Percentiles rank a stretch among this genome's conserved stretches.
Evolutionary conservation across 2,329 filamentous ascomycete genomes (phyloP).

Genomic region (Colletotrichum brevisporum): DNA sequence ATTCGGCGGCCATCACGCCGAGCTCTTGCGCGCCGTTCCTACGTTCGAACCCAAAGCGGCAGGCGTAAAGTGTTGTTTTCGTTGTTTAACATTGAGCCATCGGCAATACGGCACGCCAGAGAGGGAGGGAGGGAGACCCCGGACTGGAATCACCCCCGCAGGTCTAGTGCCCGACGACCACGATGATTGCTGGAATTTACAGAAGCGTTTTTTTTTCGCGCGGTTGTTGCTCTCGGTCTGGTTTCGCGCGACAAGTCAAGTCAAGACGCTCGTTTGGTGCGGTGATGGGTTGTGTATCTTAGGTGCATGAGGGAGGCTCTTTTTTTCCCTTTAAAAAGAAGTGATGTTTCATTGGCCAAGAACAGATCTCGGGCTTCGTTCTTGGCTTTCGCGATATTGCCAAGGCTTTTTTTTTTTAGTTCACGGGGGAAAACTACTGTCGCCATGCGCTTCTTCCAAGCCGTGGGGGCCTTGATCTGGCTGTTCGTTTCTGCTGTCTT

Average conservation of each 20-base stretch:
- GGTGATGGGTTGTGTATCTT: no score
- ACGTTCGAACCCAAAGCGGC: not conserved
- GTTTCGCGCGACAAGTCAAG: constrained; percentile 22
- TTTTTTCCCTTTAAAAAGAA: constrained; percentile 2
- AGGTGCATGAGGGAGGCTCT: not conserved
- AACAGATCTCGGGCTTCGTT: not conserved
- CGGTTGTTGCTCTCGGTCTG: constrained; percentile 24
- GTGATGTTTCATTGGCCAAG: not conserved
- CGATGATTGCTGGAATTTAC: constrained; percentile 34
- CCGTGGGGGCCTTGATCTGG: constrained; percentile 22
- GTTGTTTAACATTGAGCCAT: not conserved
- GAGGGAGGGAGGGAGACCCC: no score
- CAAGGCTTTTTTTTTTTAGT: not conserved
- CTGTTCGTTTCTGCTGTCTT: constrained; percentile 41
- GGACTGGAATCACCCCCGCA: constrained; percentile 25
- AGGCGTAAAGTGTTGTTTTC: not conserved
- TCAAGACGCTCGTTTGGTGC: not conserved
- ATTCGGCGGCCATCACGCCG: constrained; percentile 29
- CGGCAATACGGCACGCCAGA: not conserved
- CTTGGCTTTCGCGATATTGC: constrained; percentile 5
- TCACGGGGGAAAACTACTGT: not conserved
- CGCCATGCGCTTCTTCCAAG: constrained; percentile 20
- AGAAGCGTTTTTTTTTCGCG: not conserved
- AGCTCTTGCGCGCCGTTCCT: not conserved
- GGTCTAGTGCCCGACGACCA: constrained; percentile 3